Evolutionary conservation across 768 basidiomycete genomes (phyloP), one percentile per base, ranked within the genome.

Genomic region (Grammothele lineata): DNA sequence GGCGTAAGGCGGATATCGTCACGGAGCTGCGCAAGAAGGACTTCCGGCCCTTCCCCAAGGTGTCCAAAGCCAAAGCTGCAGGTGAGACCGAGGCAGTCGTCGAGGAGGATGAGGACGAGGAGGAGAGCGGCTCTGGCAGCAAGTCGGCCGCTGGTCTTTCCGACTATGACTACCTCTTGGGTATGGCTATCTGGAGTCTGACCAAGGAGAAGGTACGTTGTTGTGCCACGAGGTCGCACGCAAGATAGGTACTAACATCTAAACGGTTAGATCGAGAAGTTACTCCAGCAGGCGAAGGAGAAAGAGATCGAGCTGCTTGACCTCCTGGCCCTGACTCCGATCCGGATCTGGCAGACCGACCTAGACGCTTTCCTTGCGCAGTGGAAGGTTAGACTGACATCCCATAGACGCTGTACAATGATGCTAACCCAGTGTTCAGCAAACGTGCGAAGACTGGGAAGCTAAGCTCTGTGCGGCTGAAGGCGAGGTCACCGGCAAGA

Each of bases 181-280:
- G 90, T 14, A 98, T 99, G 95, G 71, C 92, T 1, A 95, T 99
- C 60, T 93, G 81, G 75, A 95, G 86, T 68, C 71, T 99, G 72
- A 99, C 95, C 0, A 84, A 78, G 57, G 95, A 98, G 68, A 94
- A 86, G 81, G 91, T n/a, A n/a, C n/a, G n/a, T 87, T 43, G 5
- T 64, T 42, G 33, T 18, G 15, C 15, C 24, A n/a, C n/a, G n/a
- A n/a, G n/a, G n/a, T n/a, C n/a, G n/a, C n/a, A n/a, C n/a, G n/a
- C n/a, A n/a, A n/a, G n/a, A n/a, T n/a, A n/a, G n/a, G n/a, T n/a
- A n/a, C n/a, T n/a, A n/a, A n/a, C n/a, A n/a, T n/a, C n/a, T n/a
- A n/a, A n/a, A n/a, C n/a, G n/a, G n/a, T 14, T 11, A 93, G 89
- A 93, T 96, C 57, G 88, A 85, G 50, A 93, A 79, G 68, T 75